phyloP scores from a whole-genome alignment of 108 stramenopile genomes.

The Parmales sp. region DNA sequence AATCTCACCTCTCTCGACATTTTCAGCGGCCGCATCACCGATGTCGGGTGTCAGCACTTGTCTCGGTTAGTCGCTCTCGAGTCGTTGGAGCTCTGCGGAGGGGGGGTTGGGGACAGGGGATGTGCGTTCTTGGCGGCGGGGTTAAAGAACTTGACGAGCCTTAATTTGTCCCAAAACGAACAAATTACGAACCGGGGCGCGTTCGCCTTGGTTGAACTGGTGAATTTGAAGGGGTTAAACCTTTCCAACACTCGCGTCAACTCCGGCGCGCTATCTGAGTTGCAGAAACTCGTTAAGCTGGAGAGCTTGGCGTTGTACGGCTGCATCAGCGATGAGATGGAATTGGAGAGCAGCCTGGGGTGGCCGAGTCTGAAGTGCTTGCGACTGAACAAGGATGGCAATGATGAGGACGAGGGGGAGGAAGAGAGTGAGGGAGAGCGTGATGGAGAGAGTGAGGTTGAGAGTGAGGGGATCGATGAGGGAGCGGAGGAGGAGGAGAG shows the following conservation, averaged over 20 bases:
- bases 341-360: conserved; percentile 35
- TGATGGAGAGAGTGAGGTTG: conserved; percentile 14
- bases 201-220: conserved; percentile 49
- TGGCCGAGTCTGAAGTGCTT: conserved; percentile 61
- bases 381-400: conserved; percentile 40
- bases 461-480: too few relatives aligned
- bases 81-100: conserved; percentile 72
- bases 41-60: conserved; percentile 54
- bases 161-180: conserved; percentile 73
- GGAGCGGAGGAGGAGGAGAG: too few relatives aligned
- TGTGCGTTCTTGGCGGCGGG: conserved; percentile 53
- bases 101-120: conserved; percentile 58
- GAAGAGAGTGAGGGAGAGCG: conserved; percentile 19
- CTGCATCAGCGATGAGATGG: conserved; percentile 42
- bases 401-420: conserved; percentile 42
- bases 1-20: conserved; percentile 58
- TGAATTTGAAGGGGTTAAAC: conserved; percentile 64
- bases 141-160: conserved; percentile 47
- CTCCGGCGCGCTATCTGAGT: conserved; percentile 41
- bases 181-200: conserved; percentile 69
- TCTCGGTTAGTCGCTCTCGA: conserved; percentile 62
- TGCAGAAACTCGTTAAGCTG: conserved; percentile 46
- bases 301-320: conserved; percentile 64
- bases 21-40: conserved; percentile 65
- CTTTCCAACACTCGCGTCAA: conserved; percentile 63